Evolutionary conservation across 148 eudicot species (phyloP), one percentile per base, ranked within the genome.

Genomic region (Diospyros lotus): DNA sequence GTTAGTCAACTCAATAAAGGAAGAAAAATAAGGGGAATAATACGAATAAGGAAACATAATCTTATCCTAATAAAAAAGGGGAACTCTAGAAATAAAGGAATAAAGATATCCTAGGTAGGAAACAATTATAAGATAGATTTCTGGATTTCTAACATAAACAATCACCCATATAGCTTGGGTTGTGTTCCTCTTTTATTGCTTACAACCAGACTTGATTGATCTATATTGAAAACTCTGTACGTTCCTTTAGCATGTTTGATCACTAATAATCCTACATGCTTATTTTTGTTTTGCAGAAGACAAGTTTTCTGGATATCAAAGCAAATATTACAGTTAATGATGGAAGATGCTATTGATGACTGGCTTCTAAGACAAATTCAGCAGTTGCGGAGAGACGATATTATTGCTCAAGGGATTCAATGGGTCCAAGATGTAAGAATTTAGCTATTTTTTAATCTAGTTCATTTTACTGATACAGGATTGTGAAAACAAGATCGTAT

Each of bases 271-370:
- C 65, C 64, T n/a, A 54, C 5, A 58, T 66, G 68, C 38, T 9
- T 66, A 58, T 75, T 59, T 72, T 58, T 56, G 50, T 82, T 69
- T 39, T 77, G 81, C 92, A 93, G 99, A 86, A 84, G 99, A 81
- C 99, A 92, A 73, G 99, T 91, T 17, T 92, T 95, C 80, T 95
- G 99, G 99, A 92, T 95, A 77, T 95, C 99, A 74, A 95, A 95
- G 84, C 97, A 95, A 83, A 92, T 95, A 74, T 81, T 95, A 84
- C 99, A 95, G 76, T 71, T 92, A 79, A 83, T 95, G 77, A 90
- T 95, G 99, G 99, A 93, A 82, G 99, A 92, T 75, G 99, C 99
- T 66, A 86, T 95, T 81, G 99, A 92, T 82, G 99, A 95, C 82
- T 92, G 94, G 92, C 89, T 92, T 46, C 77, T 95, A 56, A 78